Base-by-base conservation (phyloP, 768 basidiomycete genomes). In the Lactarius sp. region DNA sequence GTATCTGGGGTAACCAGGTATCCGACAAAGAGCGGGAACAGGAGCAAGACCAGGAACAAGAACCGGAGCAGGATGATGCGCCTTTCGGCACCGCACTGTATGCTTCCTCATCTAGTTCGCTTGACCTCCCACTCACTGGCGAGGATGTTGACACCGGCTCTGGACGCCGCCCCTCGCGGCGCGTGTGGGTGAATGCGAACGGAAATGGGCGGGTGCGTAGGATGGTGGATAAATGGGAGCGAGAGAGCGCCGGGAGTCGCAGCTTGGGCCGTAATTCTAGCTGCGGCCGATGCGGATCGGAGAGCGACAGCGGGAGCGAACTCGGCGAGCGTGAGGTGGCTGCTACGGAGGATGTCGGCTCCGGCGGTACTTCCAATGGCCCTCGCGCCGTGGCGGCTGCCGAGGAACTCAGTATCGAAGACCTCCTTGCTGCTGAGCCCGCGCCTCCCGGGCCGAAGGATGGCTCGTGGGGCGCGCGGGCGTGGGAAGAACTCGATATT, bases 1-100 rank as follows among this genome's bases (percentile, higher is more conserved):
- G 81, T 22, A 84, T 88, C 46, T 83, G 80, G 78, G 79, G 78
- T 6, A 67, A 70, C 3, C 68, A 69, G 3, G 69, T 72, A 13
- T 67, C 72, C 4, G 55, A 69, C 22, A 20, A 52, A 39, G 55
- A 71, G 57, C 68, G 59, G 10, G 65, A 56, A 36, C 44, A 61
- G 52, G 60, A 37, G 4, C 16, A 46, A n/a, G 52, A 27, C 0
- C 47, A 49, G 12, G 6, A 20, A 56, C 9, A 47, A 3, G 22
- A 27, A 56, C 52, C n/a, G 64, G 66, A 3, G 46, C 67, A 42
- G 20, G 52, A 69, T n/a, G n/a, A n/a, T 12, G 22, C 67, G 54
- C 72, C 73, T 4, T 76, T 74, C 65, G 64, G 66, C 18, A 71
- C 56, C 31, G 56, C 70, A 0, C 56, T 68, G 0, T 73, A 74